phyloP scores from a whole-genome alignment of 140 eudicot species.

The Anethum foeniculum region DNA sequence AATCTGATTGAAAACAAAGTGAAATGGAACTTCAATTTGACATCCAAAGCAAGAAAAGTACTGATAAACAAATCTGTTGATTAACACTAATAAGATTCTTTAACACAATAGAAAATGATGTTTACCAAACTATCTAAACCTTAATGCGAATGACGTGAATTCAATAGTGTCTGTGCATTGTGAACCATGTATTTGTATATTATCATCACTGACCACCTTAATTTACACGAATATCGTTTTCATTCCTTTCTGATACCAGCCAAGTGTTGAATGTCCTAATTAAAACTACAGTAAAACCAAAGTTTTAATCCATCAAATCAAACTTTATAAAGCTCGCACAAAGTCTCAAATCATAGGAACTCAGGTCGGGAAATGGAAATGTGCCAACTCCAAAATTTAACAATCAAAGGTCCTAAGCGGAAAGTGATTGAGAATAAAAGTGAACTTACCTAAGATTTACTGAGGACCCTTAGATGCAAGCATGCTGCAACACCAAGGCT shows the following conservation, averaged over 20 bases:
- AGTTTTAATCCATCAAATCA: not conserved
- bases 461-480: not conserved
- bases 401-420: too few relatives aligned
- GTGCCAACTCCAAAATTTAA: too few relatives aligned
- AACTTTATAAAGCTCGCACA: not conserved
- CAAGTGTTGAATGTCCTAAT: not conserved
- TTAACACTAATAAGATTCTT: not conserved
- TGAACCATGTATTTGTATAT: slow-evolving; percentile 8
- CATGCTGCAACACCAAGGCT: not conserved
- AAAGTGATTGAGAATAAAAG: not conserved
- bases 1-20: not conserved
- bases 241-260: not conserved
- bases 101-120: slow-evolving; percentile 14
- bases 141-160: not conserved
- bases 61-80: not conserved
- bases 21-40: not conserved
- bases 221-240: slow-evolving; percentile 1
- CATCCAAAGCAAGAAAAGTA: not conserved
- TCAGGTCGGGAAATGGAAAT: too few relatives aligned
- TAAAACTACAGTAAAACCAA: not conserved
- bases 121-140: slow-evolving; percentile 11
- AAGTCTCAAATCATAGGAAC: too few relatives aligned
- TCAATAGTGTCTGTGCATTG: not conserved
- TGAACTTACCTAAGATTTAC: not conserved
- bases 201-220: not conserved